Percentiles rank a stretch among this genome's conserved stretches.
phyloP scores from a whole-genome alignment of 2,329 filamentous ascomycete genomes.

The Biscogniauxia sp. region DNA sequence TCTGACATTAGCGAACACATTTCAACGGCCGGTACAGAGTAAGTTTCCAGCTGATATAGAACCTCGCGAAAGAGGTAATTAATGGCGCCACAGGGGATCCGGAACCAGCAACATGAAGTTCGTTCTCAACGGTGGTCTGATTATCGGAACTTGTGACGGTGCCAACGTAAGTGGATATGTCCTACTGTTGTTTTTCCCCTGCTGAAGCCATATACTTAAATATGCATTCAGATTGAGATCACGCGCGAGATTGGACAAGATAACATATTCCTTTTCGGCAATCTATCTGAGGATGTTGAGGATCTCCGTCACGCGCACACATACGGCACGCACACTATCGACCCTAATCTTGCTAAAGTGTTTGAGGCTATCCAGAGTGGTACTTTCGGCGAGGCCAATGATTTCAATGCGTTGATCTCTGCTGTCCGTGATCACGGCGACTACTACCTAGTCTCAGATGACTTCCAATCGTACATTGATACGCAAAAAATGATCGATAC shows the following conservation, averaged over 20 bases:
- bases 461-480: constrained; percentile 92
- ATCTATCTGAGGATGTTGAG: constrained; percentile 92
- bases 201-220: constrained; percentile 7
- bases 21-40: constrained; percentile 93
- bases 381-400: constrained; percentile 73
- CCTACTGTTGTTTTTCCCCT: background rate
- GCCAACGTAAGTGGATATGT: constrained; percentile 76
- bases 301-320: constrained; percentile 88
- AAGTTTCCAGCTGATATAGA: constrained; percentile 31
- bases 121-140: constrained; percentile 92
- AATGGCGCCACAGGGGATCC: constrained; percentile 46
- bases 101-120: constrained; percentile 99
- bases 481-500: constrained; percentile 90
- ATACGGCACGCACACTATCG: constrained; percentile 76
- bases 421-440: constrained; percentile 91
- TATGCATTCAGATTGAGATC: constrained; percentile 71
- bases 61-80: constrained; percentile 7
- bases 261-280: constrained; percentile 98
- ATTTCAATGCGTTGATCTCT: constrained; percentile 80
- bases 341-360: constrained; percentile 73
- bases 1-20: constrained; percentile 98
- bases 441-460: constrained; percentile 96
- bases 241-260: constrained; percentile 94
- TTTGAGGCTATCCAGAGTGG: constrained; percentile 79
- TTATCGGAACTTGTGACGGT: constrained; percentile 97